Conservation (phyloP, 257 asterid genomes). For the Prunella vulgaris region DNA sequence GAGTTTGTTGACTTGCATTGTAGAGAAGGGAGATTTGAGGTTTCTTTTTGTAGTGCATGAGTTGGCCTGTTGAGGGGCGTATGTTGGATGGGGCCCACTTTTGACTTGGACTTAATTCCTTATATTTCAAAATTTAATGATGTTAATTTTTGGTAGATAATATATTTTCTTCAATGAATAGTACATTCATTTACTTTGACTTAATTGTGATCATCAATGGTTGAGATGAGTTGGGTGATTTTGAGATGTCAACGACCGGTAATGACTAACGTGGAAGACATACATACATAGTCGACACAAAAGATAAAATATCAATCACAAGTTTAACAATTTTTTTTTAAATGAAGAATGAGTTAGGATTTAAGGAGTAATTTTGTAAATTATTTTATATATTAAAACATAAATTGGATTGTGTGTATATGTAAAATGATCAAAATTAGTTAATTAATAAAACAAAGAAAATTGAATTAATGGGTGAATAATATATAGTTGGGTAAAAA, state of each 20-base stretch:
- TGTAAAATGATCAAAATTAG: no score
- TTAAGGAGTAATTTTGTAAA: no score
- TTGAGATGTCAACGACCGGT: background rate
- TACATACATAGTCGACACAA: background rate
- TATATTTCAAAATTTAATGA: background rate
- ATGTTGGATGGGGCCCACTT: background rate
- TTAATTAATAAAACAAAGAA: no score
- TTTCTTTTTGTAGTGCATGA: conserved; percentile 34
- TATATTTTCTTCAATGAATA: conserved; percentile 6
- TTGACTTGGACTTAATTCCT: conserved; percentile 24
- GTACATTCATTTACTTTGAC: conserved; percentile 26
- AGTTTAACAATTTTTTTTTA: no score
- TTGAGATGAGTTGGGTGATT: background rate
- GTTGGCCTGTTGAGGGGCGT: no score
- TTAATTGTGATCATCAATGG: background rate
- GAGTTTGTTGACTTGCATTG: conserved; percentile 24
- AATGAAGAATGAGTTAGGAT: no score
- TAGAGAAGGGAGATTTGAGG: conserved; percentile 16
- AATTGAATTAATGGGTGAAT: no score
- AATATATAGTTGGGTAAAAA: no score
- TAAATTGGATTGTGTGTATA: no score
- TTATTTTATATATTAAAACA: no score
- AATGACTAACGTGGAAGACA: background rate
- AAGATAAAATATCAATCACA: background rate
- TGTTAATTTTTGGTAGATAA: conserved; percentile 20